Percentiles rank a stretch among this genome's conserved stretches.
Conservation (phyloP, 1,284 basidiomycete genomes). For the Ganoderma lucidum region DNA sequence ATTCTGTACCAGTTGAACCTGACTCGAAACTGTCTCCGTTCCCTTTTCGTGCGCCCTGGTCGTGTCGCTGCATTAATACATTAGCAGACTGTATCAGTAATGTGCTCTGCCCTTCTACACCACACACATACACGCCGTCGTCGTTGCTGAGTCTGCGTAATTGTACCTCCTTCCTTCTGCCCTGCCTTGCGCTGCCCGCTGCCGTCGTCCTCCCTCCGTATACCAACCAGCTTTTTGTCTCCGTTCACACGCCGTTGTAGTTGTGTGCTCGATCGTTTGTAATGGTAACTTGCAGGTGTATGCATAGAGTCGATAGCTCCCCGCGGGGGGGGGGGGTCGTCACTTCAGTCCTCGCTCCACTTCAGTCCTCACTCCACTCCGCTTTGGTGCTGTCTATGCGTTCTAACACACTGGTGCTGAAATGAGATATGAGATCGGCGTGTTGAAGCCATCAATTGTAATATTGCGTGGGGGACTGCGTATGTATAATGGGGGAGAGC, state of each 20-base stretch:
- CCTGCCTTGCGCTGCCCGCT: not conserved
- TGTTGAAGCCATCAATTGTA: constrained; percentile 2
- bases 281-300: constrained; percentile 22
- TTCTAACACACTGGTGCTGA: not conserved
- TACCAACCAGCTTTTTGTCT: not conserved
- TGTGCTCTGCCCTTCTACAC: constrained; percentile 18
- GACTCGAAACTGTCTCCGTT: constrained; percentile 20
- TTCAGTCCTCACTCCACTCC: not conserved
- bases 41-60: constrained; percentile 20
- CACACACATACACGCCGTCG: constrained; percentile 4
- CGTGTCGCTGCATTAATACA: constrained; percentile 13
- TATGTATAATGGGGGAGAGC: not conserved
- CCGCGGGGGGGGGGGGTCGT: not conserved
- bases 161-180: not conserved
- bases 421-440: not conserved
- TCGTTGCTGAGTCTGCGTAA: constrained; percentile 8
- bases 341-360: too few species aligned
- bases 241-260: not conserved
- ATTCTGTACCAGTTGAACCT: not conserved
- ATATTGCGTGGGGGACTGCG: not conserved
- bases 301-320: constrained; percentile 13
- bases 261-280: constrained; percentile 12
- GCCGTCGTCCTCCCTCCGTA: not conserved
- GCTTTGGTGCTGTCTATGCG: not conserved
- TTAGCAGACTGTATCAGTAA: constrained; percentile 14